Evolutionary conservation across 768 basidiomycete species (phyloP), one percentile per base, ranked within the genome.

Genomic region (Amanita jacksonii): DNA sequence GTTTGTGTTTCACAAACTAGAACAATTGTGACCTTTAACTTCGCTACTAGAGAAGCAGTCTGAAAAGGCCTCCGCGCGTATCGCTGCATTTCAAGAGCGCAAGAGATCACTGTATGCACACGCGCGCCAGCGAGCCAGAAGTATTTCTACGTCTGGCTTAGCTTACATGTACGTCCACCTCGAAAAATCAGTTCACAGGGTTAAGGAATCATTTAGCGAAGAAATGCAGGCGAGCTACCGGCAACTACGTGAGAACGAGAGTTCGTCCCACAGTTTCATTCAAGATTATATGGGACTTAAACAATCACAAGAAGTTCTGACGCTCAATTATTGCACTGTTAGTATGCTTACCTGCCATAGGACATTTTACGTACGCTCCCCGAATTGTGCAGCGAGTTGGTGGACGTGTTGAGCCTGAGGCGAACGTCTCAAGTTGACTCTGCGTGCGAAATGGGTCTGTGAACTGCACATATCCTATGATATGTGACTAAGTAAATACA

Each of bases 381-480:
- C 19, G 44, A 56, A 15, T 16, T 56, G 5, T 63, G 63, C 49
- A 49, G 60, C 13, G 25, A 57, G 7, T 49, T 61, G 9, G 33
- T 64, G 6, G 55, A 64, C 22, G 60, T 65, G 33, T 37, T 70
- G 12, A 65, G 64, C 19, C 49, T 54, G 20, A 61, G 59, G 25
- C 60, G 70, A 8, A 54, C 63, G 6, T 51, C 59, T 9, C 45
- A 50, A 15, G 57, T 67, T 27, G 59, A 68, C 31, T 49, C 55
- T 32, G 66, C 65, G 23, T 66, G 63, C 45, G 57, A 59, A 46
- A 65, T 62, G 59, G 46, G 70, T 68, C 19, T 48, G 66, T 61
- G 7, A 30, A 20, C 12, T 22, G 13, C 24, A 28, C 7, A 23
- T 36, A 22, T n/a, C 25, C 23, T 36, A 4, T 44, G 34, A 30